Conservation (phyloP, 2,329 filamentous ascomycete genomes). For the Colletotrichum noveboracense region DNA sequence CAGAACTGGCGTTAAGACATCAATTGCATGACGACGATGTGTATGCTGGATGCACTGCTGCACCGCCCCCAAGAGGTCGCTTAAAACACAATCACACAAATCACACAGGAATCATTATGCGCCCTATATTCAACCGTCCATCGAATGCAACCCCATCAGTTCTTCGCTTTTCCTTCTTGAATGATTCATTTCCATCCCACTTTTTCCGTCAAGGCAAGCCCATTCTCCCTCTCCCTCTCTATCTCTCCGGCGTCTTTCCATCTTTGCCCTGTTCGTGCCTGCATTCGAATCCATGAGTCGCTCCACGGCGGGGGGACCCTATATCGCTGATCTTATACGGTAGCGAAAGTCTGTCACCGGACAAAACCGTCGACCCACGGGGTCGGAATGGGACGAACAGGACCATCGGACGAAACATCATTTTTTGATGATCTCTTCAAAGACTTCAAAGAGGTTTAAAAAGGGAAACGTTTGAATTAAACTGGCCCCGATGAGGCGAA, state of each 20-base stretch:
- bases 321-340: not conserved
- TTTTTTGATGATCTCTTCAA: not conserved
- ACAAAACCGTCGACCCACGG: not conserved
- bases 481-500: not conserved
- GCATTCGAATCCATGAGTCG: not conserved
- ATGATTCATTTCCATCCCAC: not conserved
- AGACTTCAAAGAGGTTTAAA: not conserved
- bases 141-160: conserved; percentile 1
- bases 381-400: not conserved
- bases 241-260: not conserved
- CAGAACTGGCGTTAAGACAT: not conserved
- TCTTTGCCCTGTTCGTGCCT: not conserved
- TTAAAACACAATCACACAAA: not conserved
- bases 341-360: not conserved
- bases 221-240: not conserved
- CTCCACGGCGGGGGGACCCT: not conserved
- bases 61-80: not conserved
- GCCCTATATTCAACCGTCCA: not conserved
- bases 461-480: not conserved
- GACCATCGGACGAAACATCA: not conserved
- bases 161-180: conserved; percentile 1
- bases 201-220: conserved; percentile 7
- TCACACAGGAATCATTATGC: not conserved
- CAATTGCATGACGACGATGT: not conserved
- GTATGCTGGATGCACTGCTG: not conserved